Evolutionary conservation across 371 early-diverging fungal genomes (phyloP), one percentile per base, ranked within the genome.

Genomic region (Blakeslea trispora): DNA sequence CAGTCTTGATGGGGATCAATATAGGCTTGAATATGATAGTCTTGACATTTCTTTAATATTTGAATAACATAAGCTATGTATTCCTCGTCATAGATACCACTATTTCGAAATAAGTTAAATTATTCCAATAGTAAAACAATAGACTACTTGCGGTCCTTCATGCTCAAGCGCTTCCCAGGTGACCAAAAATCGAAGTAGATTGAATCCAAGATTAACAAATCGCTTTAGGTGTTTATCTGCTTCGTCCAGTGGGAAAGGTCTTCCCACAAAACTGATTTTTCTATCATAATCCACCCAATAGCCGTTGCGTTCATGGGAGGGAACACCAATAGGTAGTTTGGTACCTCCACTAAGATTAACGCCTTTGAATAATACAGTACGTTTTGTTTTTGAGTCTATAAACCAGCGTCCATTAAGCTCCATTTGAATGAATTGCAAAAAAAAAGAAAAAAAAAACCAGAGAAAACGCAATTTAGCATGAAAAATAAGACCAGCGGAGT

Each of bases 111-210:
- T 10, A 32, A 32, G 10, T 32, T 6, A 6, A 6, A 10, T 5
- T 32, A 32, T 32, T 32, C 10, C 32, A 6, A 32, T 32, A 5
- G 5, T 32, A 6, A 32, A n/a, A n/a, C n/a, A 6, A 6, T 32
- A 6, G 5, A 5, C 32, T 32, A 32, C 32, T 32, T 10, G 10
- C 32, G 86, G 86, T 5, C 88, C 86, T 37, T 63, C 67, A 55
- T 86, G 87, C 56, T 89, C 91, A 14, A 93, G 66, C 14, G 90
- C 82, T 51, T 94, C 94, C 94, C 94, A 94, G 19, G 94, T 79
- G 1, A 91, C 86, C 23, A 85, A 50, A 8, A 92, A 49, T 2
- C 94, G 69, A 8, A 92, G 65, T 63, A 92, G 77, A 6, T 86
- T 91, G 13, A 94, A 72, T 0, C 94, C 94, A 93, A 93, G 93